Evolutionary conservation across 495 filamentous ascomycete genomes (phyloP).

Genomic region (Neurospora terricola): DNA sequence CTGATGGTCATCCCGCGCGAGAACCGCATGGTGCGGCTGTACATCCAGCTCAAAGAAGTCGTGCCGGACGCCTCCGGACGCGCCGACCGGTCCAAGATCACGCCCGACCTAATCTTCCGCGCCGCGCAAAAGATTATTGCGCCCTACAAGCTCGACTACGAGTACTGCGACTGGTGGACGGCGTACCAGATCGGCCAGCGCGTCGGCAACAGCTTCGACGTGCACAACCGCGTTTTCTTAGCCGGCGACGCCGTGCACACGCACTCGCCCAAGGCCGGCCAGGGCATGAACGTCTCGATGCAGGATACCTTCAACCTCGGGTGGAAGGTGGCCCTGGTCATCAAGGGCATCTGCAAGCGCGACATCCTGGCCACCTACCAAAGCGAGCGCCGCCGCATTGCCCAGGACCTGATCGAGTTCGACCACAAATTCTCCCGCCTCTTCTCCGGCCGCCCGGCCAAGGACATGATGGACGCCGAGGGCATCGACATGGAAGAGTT

Average conservation of each 20-base stretch:
- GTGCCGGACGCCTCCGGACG: slow-evolving; percentile 24
- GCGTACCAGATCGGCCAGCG: slow-evolving; percentile 56
- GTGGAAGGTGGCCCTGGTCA: slow-evolving; percentile 61
- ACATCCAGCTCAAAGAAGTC: slow-evolving; percentile 55
- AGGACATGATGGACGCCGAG: slow-evolving; percentile 32
- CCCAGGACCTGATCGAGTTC: slow-evolving; percentile 65
- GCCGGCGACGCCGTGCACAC: slow-evolving; percentile 55
- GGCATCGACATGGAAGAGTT: slow-evolving; percentile 38
- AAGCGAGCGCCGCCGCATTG: slow-evolving; percentile 56
- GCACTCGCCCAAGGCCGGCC: slow-evolving; percentile 62
- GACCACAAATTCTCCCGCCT: slow-evolving; percentile 50
- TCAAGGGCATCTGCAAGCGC: slow-evolving; percentile 44
- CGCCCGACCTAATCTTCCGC: slow-evolving; percentile 46
- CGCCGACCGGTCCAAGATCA: slow-evolving; percentile 50
- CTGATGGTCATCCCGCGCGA: slow-evolving; percentile 66
- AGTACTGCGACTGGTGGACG: slow-evolving; percentile 46
- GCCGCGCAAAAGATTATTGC: slow-evolving; percentile 50
- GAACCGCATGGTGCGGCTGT: slow-evolving; percentile 54
- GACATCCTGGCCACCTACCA: slow-evolving; percentile 62
- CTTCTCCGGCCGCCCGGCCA: slow-evolving; percentile 35
- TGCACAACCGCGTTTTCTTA: slow-evolving; percentile 52
- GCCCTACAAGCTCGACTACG: slow-evolving; percentile 53
- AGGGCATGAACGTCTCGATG: slow-evolving; percentile 69
- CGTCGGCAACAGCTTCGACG: slow-evolving; percentile 52
- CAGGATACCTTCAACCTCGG: slow-evolving; percentile 63